Percentiles rank a stretch among this genome's conserved stretches.
Conservation (phyloP, 1,284 basidiomycete genomes). For the Erythrobasidium hasegawianum region DNA sequence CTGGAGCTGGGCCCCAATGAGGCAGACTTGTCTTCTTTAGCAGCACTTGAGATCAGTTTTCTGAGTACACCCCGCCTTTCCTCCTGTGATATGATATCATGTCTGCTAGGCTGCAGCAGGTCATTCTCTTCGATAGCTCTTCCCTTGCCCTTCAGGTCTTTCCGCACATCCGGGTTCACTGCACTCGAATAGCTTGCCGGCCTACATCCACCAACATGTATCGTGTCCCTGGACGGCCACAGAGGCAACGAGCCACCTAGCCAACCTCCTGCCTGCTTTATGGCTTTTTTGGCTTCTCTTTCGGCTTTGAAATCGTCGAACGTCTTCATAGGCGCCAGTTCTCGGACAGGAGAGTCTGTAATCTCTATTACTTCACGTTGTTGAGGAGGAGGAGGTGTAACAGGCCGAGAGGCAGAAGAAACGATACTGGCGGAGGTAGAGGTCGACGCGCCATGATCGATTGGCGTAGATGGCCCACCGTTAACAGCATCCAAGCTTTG, state of each 20-base stretch:
- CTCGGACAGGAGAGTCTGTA: conserved; percentile 30
- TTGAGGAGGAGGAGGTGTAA: conserved; percentile 8
- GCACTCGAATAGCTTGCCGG: background rate
- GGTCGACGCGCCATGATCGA: conserved; percentile 13
- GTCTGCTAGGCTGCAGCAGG: too few relatives aligned
- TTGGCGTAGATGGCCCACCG: background rate
- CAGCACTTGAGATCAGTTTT: too few relatives aligned
- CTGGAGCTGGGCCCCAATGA: too few relatives aligned
- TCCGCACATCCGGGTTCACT: background rate
- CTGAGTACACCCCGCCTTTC: too few relatives aligned
- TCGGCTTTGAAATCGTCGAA: conserved; percentile 24
- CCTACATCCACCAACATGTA: conserved; percentile 4
- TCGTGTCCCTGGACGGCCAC: conserved; percentile 10
- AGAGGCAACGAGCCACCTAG: conserved; percentile 19
- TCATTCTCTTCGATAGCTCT: conserved; percentile 11
- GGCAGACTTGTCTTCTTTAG: too few relatives aligned
- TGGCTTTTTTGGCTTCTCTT: conserved; percentile 17
- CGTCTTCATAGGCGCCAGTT: conserved; percentile 14
- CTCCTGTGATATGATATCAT: too few relatives aligned
- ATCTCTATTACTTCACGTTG: conserved; percentile 16
- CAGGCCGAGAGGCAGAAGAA: background rate
- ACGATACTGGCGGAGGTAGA: background rate
- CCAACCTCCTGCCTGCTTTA: conserved; percentile 24
- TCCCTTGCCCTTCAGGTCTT: conserved; percentile 27
- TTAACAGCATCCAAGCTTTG: background rate